phyloP scores from a whole-genome alignment of 1,284 basidiomycete genomes.

The Ceratobasidium sp. region DNA sequence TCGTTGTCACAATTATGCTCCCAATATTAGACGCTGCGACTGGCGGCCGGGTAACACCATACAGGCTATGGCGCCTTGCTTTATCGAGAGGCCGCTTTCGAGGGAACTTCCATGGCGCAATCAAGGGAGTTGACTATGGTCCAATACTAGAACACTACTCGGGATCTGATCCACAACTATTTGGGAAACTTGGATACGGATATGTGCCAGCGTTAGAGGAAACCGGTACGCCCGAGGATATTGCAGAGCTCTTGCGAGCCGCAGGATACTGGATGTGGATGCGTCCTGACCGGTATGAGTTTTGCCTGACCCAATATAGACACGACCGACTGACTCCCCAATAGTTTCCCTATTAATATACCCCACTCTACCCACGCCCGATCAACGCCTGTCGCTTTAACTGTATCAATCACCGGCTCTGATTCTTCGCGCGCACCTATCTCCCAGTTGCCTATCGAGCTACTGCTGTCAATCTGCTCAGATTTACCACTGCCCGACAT shows the following conservation, averaged over 20 bases:
- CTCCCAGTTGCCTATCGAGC: conserved; percentile 12
- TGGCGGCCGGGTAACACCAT: conserved; percentile 18
- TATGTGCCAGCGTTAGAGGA: conserved; percentile 3
- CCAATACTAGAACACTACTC: not conserved
- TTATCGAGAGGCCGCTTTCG: conserved; percentile 8
- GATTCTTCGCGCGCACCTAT: not conserved
- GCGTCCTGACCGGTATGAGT: conserved; percentile 38
- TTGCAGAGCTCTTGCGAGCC: conserved; percentile 23
- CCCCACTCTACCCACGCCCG: not conserved
- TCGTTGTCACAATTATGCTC: conserved; percentile 23
- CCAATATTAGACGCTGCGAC: conserved; percentile 34
- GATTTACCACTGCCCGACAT: conserved; percentile 10
- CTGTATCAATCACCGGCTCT: not conserved
- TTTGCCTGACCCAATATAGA: not conserved
- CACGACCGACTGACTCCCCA: not conserved
- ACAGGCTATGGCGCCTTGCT: conserved; percentile 16
- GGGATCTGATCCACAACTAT: not conserved
- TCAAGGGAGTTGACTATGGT: conserved; percentile 25
- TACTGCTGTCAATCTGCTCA: not conserved
- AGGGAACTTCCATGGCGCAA: not conserved
- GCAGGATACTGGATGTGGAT: conserved; percentile 33
- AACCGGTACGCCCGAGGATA: conserved; percentile 8
- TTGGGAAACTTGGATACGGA: not conserved
- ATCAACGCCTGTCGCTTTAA: not conserved
- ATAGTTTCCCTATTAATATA: conserved; percentile 29